Conservation (phyloP, 2,329 filamentous ascomycete species). For the Fusarium mangiferae region DNA sequence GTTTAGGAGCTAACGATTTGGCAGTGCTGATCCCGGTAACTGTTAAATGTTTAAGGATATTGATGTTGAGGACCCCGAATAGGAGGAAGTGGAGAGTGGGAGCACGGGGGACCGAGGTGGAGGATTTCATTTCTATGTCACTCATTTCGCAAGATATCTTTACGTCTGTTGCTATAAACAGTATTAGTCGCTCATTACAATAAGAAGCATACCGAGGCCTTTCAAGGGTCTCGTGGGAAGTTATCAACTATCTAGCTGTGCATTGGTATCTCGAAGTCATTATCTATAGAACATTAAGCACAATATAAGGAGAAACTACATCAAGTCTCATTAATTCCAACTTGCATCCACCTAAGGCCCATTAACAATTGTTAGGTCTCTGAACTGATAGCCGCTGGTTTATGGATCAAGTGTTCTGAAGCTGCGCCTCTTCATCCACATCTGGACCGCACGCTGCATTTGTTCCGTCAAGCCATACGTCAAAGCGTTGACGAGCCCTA, state of each 20-base stretch:
- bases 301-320: accelerated
- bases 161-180: accelerated
- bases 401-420: neutral
- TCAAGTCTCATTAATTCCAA: too few species aligned
- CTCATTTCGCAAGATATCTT: neutral
- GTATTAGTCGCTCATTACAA: neutral
- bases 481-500: neutral
- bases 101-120: accelerated
- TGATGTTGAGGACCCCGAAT: neutral
- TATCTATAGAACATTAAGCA: neutral
- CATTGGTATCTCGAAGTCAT: neutral
- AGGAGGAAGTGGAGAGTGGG: neutral
- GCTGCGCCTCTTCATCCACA: neutral
- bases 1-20: neutral
- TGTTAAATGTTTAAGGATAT: neutral
- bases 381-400: accelerated
- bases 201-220: accelerated
- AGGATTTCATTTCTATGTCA: neutral
- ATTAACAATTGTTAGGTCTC: neutral
- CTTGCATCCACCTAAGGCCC: accelerated
- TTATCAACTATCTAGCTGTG: accelerated
- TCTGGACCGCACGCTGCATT: neutral
- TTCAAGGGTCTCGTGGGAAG: accelerated
- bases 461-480: neutral
- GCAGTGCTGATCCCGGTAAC: neutral